Percentiles rank a stretch among this genome's conserved stretches.
phyloP scores from a whole-genome alignment of 305 asterid genomes.

The Salvia sclarea region DNA sequence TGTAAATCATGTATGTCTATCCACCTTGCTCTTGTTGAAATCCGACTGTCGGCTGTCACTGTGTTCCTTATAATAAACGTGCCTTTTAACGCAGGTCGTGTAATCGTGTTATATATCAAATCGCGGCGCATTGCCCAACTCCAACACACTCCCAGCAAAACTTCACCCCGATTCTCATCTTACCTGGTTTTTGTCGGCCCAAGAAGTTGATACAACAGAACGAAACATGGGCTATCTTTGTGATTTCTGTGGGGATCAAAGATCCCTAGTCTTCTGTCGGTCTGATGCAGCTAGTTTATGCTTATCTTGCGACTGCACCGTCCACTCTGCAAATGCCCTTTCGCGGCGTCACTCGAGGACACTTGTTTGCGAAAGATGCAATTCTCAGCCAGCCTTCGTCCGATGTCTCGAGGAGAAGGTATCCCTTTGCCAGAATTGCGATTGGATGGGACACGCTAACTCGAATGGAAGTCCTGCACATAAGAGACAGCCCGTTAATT shows the following conservation, averaged over 20 bases:
- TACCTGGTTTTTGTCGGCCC: constrained; percentile 1
- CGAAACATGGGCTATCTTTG: constrained; percentile 73
- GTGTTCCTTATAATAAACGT: neutral
- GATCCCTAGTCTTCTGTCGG: constrained; percentile 71
- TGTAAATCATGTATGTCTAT: neutral
- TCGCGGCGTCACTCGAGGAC: constrained; percentile 86
- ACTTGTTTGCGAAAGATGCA: constrained; percentile 86
- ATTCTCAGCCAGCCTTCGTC: constrained; percentile 70
- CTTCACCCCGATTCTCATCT: neutral
- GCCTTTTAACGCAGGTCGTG: constrained; percentile 31
- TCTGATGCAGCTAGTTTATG: constrained; percentile 93
- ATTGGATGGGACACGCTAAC: constrained; percentile 66
- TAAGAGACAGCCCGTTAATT: constrained; percentile 67
- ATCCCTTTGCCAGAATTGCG: constrained; percentile 88
- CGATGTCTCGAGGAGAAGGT: constrained; percentile 71
- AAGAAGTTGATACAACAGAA: constrained; percentile 14
- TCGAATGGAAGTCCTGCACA: constrained; percentile 52
- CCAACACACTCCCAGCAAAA: neutral
- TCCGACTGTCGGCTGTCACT: neutral
- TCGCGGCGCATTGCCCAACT: constrained; percentile 27
- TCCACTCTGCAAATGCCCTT: constrained; percentile 92
- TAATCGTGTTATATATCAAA: constrained; percentile 4
- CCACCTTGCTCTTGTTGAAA: constrained; percentile 8
- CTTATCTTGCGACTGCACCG: constrained; percentile 78
- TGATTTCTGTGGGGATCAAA: constrained; percentile 81